Base-by-base conservation (phyloP, 495 filamentous ascomycete genomes). In the Penicillium desertorum region DNA sequence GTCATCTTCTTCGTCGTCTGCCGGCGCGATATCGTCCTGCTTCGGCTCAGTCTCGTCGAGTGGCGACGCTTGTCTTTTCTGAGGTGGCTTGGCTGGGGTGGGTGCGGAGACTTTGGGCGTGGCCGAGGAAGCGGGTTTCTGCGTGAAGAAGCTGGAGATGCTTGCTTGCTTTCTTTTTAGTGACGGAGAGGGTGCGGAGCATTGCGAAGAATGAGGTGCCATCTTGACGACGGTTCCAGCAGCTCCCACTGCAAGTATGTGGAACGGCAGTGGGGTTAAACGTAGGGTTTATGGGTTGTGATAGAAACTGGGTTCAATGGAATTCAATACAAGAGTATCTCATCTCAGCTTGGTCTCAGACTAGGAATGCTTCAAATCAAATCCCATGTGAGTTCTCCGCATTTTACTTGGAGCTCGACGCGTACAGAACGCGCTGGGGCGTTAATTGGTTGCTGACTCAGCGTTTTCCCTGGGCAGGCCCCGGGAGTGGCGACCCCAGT, bases 101-200 rank as follows among this genome's bases (percentile, higher is more conserved):
- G 47, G n/a, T 54, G 51, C 53, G 50, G 44, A 27, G 17, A 56
- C 59, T 19, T 64, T 56, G 5, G 57, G 56, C 17, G 61, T 14
- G 11, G 45, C 6, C n/a, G 58, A 22, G 12, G 46, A 57, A 23
- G 62, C 58, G 7, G 88, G 75, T 64, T 83, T 89, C 25, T 82
- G 84, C 4, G 83, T 83, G 70, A 96, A 96, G 76, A 96, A 96
- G 69, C 83, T 92, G 1, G 90, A 91, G 49, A 96, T 86, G 5
- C 88, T 88, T 56, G 88, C 82, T 67, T 96, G 91, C 64, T 87
- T 90, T 86, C 68, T 70, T 58, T 74, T 78, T 45, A 71, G 23
- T 16, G 61, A 68, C 42, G 70, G 69, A n/a, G 77, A 76, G 16
- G 74, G 69, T 17, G 69, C 68, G 8, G 75, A 72, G 45, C 73